Base-by-base conservation (phyloP, 768 basidiomycete genomes). In the Lentinula raphanica region DNA sequence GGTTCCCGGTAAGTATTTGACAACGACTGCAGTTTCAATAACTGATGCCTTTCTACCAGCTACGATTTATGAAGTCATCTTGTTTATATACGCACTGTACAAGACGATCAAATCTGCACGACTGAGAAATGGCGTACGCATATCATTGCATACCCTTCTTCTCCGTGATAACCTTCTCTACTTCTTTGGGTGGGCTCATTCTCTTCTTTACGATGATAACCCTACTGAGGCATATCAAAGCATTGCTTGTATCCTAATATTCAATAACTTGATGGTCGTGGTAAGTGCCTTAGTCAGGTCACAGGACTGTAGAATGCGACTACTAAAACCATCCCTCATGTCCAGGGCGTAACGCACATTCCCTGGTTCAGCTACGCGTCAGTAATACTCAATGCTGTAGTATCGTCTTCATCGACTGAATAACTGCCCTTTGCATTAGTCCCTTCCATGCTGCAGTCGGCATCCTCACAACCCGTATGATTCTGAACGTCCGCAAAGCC, bases 291-390 rank as follows among this genome's bases (percentile, higher is more conserved):
- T 13, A 17, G 9, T 5, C 19, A 2, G 21, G 5, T 60, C 7
- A 27, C 45, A 25, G 25, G 19, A 0, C 40, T 55, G 5, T 36
- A 36, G 9, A 3, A 29, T 9, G 36, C 23, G 42, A n/a, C 23
- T 6, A 23, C 48, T 21, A 28, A 31, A 4, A 13, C 28, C 17
- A 42, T 29, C 4, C 38, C 25, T 39, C 27, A 45, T 25, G 25
- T 13, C 15, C 35, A 79, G 76, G 75, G 72, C 15, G 62, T 73
- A 3, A 78, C 77, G 0, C 68, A 69, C 38, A 78, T 80, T 39
- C 79, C 78, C 1, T 81, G 79, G 79, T 79, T 81, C 58, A 76
- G 79, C 57, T 78, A 76, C 62, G 73, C 68, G 74, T 74, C 60
- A 28, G 69, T 17, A 28, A 5, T 31, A 28, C 9, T 42, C 15